phyloP scores from a whole-genome alignment of 345 rosid species.

The Linum lewisii region DNA sequence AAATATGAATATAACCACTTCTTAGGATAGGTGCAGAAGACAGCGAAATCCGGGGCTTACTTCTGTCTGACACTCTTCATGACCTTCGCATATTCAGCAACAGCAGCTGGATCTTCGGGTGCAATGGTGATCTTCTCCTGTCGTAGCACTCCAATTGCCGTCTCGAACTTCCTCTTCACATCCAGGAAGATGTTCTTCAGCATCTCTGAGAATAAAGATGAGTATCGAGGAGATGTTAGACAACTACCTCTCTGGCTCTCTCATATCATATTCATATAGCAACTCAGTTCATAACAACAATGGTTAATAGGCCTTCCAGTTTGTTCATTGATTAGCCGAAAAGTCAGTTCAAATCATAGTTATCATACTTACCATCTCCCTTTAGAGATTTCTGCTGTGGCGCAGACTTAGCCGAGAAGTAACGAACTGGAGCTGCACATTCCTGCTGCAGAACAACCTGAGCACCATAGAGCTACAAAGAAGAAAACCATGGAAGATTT shows the following conservation, averaged over 20 bases:
- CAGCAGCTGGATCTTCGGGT: constrained; percentile 87
- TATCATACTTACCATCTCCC: constrained; percentile 69
- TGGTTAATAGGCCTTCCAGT: no score
- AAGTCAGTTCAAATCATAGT: background rate
- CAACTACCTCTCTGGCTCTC: no score
- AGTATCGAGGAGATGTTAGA: background rate
- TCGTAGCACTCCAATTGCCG: constrained; percentile 65
- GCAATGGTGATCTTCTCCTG: constrained; percentile 88
- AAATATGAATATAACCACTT: background rate
- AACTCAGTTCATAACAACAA: no score
- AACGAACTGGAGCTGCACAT: constrained; percentile 47
- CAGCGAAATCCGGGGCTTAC: constrained; percentile 32
- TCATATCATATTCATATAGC: no score
- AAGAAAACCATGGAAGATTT: background rate
- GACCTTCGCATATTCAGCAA: constrained; percentile 70
- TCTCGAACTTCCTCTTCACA: constrained; percentile 70
- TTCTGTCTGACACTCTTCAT: constrained; percentile 87
- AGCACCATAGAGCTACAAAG: constrained; percentile 45
- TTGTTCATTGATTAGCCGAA: no score
- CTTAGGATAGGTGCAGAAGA: background rate
- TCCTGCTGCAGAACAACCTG: constrained; percentile 40
- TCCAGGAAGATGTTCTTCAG: constrained; percentile 84
- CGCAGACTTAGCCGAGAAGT: constrained; percentile 21
- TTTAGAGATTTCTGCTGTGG: constrained; percentile 60
- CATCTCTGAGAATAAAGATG: constrained; percentile 43